Conservation (phyloP, 2,329 filamentous ascomycete species). For the Aphanocladium album region DNA sequence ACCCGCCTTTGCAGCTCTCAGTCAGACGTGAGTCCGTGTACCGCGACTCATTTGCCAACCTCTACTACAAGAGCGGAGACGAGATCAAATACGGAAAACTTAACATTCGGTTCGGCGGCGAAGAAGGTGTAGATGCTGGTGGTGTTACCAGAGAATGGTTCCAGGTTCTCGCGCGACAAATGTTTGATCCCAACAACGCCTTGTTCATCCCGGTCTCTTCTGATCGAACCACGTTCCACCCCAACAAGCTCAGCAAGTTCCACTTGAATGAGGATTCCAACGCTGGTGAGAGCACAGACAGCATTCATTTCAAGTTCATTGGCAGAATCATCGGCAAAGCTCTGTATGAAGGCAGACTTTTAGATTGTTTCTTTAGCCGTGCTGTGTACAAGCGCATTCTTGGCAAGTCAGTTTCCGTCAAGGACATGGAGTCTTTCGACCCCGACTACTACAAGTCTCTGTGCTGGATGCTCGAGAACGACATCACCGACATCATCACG, state of each 20-base stretch:
- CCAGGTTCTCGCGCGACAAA: conserved; percentile 91
- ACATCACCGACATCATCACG: conserved; percentile 95
- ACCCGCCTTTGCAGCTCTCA: conserved; percentile 72
- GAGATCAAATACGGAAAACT: conserved; percentile 99
- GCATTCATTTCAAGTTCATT: conserved; percentile 99
- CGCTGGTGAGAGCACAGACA: conserved; percentile 88
- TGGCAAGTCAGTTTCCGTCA: conserved; percentile 90
- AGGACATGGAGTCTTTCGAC: conserved; percentile 98
- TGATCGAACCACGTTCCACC: conserved; percentile 97
- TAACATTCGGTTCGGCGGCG: conserved; percentile 93
- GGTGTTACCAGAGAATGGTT: conserved; percentile 99
- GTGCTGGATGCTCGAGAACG: conserved; percentile 97
- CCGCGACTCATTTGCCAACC: conserved; percentile 95
- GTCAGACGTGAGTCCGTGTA: conserved; percentile 95
- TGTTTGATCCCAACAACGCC: conserved; percentile 98
- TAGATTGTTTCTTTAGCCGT: conserved; percentile 98
- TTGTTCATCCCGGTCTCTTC: conserved; percentile 95
- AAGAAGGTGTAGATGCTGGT: conserved; percentile 96
- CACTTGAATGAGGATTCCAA: conserved; percentile 7
- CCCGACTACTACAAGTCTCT: conserved; percentile 98
- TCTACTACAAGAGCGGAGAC: conserved; percentile 93
- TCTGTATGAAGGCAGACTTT: conserved; percentile 87
- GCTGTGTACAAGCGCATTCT: conserved; percentile 98
- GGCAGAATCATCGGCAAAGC: conserved; percentile 97
- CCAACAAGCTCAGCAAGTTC: conserved; percentile 72